Evolutionary conservation across 2,329 filamentous ascomycete genomes (phyloP), one percentile per base, ranked within the genome.

Genomic region (Colletotrichum higginsianum): DNA sequence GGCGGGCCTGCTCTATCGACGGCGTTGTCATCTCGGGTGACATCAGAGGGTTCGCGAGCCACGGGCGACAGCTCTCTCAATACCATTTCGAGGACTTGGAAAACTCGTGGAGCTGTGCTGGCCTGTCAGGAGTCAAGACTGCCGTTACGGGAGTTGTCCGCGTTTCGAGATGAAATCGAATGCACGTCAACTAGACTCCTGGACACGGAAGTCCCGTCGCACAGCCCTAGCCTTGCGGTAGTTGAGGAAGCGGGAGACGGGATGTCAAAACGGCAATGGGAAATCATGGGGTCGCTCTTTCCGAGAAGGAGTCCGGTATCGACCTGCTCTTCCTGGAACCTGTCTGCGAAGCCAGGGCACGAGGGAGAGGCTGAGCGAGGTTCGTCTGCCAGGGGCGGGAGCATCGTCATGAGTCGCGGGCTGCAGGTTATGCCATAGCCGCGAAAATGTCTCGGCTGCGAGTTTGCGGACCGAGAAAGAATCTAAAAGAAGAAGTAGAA

Each of bases 401-500:
- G 50, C 44, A 58, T 62, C 64, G 57, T 62, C 68, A 63, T 67
- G 68, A 71, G 40, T 71, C 68, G 68, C 57, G 68, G 66, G 64
- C 38, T 47, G 58, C 35, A 58, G 38, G 44, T 23, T 57, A 15
- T n/a, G 12, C 49, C 23, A 50, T 38, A 42, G 57, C 44, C 16
- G 35, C 52, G 68, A 35, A 50, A 23, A 16, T 23, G n/a, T 50
- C 46, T 16, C 50, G 46, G 44, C n/a, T 15, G 18, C 11, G 23
- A 50, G n/a, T 18, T 40, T 52, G 18, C 40, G 38, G 18, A 12
- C 30, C 42, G 8, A 35, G 13, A 50, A 46, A 38, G 18, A 15
- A 8, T 7, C 16, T 18, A 21, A 30, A 15, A 53, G 4, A 38
- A 38, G 35, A 4, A 7, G 9, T 9, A 55, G 16, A 35, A 38